Evolutionary conservation across 345 rosid genomes (phyloP).

Genomic region (Turritis glabra): DNA sequence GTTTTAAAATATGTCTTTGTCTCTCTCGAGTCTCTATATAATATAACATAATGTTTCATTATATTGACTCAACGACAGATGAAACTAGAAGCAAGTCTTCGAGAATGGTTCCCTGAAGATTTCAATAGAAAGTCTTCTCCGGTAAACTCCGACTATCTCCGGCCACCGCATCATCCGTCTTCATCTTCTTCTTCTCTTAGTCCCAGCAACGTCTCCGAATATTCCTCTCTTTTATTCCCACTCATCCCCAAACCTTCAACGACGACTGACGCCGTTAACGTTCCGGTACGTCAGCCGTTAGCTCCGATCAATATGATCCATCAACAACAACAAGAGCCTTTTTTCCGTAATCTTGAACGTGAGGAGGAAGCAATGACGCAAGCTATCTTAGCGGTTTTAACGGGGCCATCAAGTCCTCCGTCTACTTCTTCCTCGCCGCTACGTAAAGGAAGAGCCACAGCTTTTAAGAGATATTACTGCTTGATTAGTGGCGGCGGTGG

Average conservation of each 20-base stretch:
- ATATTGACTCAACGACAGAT: conserved; percentile 42
- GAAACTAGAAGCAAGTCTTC: conserved; percentile 57
- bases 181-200: conserved; percentile 72
- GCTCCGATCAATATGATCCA: conserved; percentile 26
- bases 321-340: conserved; percentile 44
- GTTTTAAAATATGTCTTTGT: background rate
- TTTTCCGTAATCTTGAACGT: conserved; percentile 44
- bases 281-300: conserved; percentile 23
- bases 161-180: conserved; percentile 47
- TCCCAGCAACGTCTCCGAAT: conserved; percentile 45
- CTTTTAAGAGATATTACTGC: conserved; percentile 30
- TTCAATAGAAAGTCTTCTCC: conserved; percentile 49
- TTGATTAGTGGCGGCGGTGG: conserved; percentile 5
- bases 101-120: conserved; percentile 55
- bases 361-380: conserved; percentile 59
- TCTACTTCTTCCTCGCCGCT: conserved; percentile 49
- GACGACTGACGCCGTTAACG: conserved; percentile 17
- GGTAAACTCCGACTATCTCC: conserved; percentile 37
- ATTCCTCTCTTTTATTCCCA: conserved; percentile 57
- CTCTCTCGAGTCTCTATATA: background rate
- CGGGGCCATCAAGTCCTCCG: conserved; percentile 55
- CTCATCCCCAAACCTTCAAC: conserved; percentile 38
- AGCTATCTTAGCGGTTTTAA: conserved; percentile 70
- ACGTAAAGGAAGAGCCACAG: conserved; percentile 37
- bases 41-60: background rate